A percentile compares a stretch with the other conserved stretches of the same genome.
Conservation (phyloP, 1,284 basidiomycete genomes). For the Coniferiporia sulphurascens region DNA sequence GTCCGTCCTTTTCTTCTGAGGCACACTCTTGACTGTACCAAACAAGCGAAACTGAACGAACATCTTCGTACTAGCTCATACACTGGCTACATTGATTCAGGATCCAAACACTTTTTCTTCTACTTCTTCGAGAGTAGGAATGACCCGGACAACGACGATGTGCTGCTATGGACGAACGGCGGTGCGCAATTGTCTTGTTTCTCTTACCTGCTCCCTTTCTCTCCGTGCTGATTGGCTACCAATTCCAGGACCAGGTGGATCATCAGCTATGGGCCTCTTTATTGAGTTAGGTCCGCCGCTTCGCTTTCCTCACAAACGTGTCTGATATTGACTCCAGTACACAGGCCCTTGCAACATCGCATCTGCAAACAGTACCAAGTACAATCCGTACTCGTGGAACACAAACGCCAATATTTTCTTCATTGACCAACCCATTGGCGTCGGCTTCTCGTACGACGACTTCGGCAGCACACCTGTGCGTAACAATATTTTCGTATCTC, state of each 20-base stretch:
- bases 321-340: neutral
- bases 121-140: conserved; percentile 65
- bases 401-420: conserved; percentile 67
- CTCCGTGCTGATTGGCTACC: neutral
- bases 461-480: conserved; percentile 59
- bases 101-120: conserved; percentile 75
- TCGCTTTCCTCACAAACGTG: neutral
- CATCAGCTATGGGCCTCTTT: conserved; percentile 54
- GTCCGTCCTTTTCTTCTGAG: conserved; percentile 5
- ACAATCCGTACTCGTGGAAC: conserved; percentile 64
- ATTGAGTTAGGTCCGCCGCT: conserved; percentile 51
- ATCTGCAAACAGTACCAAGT: conserved; percentile 39
- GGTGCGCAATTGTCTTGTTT: conserved; percentile 17
- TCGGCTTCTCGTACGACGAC: conserved; percentile 71
- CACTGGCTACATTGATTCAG: conserved; percentile 62
- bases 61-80: conserved; percentile 30
- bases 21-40: neutral
- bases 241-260: conserved; percentile 46
- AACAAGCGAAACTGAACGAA: neutral
- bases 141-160: conserved; percentile 32
- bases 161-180: conserved; percentile 36
- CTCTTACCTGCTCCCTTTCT: neutral
- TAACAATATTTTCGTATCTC: neutral
- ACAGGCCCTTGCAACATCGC: conserved; percentile 48
- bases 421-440: conserved; percentile 60